A percentile compares a stretch with the other conserved stretches of the same genome.
Evolutionary conservation across 352 stramenopile species (phyloP).

Genomic region (Phytophthora brassicae): DNA sequence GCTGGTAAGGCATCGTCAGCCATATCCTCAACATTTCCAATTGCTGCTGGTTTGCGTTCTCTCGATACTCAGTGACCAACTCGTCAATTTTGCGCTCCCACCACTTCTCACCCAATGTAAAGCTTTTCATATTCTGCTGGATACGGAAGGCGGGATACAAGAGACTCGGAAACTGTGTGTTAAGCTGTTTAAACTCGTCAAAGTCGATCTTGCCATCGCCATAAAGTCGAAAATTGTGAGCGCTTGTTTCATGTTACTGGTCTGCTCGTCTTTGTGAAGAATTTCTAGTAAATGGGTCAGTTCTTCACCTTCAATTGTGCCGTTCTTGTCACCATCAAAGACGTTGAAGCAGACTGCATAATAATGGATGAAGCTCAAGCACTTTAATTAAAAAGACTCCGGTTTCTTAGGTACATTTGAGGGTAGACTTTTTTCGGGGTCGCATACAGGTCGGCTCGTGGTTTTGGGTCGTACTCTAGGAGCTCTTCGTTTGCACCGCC

Average conservation of each 20-base stretch:
- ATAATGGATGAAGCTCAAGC: no score
- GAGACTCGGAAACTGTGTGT: constrained; percentile 63
- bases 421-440: no score
- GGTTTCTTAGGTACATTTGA: constrained; percentile 61
- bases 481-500: no score
- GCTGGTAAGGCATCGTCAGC: constrained; percentile 33
- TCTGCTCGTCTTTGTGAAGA: constrained; percentile 59
- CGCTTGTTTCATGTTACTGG: constrained; percentile 72
- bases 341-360: constrained; percentile 85
- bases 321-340: constrained; percentile 72
- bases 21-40: constrained; percentile 34
- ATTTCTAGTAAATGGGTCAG: constrained; percentile 68
- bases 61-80: constrained; percentile 44
- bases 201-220: constrained; percentile 77
- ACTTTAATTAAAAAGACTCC: no score
- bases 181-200: constrained; percentile 62
- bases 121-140: constrained; percentile 73
- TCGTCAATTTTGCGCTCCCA: constrained; percentile 66
- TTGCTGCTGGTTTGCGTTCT: constrained; percentile 36
- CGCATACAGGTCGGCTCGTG: no score
- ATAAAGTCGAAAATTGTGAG: constrained; percentile 67
- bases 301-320: constrained; percentile 70
- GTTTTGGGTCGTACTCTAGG: no score
- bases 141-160: constrained; percentile 74
- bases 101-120: constrained; percentile 65